Evolutionary conservation across 164 flowering plant genomes (phyloP).

Genomic region (Nymphaea colorata): DNA sequence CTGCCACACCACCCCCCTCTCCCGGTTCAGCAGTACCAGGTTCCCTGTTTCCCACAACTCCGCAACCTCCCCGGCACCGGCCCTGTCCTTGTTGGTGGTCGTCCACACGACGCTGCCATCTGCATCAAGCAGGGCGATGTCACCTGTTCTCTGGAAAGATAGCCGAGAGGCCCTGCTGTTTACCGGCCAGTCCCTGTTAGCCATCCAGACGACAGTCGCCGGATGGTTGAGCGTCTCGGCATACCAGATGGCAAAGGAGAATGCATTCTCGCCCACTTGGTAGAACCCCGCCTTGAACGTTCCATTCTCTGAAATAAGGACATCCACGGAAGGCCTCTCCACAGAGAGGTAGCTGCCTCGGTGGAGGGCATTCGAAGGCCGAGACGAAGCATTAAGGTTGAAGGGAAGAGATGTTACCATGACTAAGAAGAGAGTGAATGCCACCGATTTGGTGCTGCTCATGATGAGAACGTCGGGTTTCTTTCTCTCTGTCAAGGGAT

Average conservation of each 20-base stretch:
- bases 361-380: too few species aligned
- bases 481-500: too few species aligned
- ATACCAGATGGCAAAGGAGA: slow-evolving; percentile 15
- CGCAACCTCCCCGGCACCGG: slow-evolving; percentile 17
- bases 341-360: slow-evolving; percentile 10
- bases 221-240: not conserved
- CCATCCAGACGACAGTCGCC: slow-evolving; percentile 11
- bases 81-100: slow-evolving; percentile 41
- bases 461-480: too few species aligned
- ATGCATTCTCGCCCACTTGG: slow-evolving; percentile 13
- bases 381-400: too few species aligned
- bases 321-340: slow-evolving; percentile 7
- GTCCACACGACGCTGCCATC: slow-evolving; percentile 47
- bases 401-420: too few species aligned
- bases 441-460: too few species aligned
- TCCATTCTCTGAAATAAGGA: slow-evolving; percentile 8
- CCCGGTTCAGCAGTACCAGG: slow-evolving; percentile 34
- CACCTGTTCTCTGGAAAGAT: slow-evolving; percentile 1
- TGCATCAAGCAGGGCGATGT: slow-evolving; percentile 6
- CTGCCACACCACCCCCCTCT: slow-evolving; percentile 36
- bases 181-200: slow-evolving; percentile 10
- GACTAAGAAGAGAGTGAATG: too few species aligned
- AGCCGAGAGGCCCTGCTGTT: slow-evolving; percentile 9
- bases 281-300: slow-evolving; percentile 12
- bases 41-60: slow-evolving; percentile 54